Conservation (phyloP, 331 rosid species). For the Pyrus hybrid region DNA sequence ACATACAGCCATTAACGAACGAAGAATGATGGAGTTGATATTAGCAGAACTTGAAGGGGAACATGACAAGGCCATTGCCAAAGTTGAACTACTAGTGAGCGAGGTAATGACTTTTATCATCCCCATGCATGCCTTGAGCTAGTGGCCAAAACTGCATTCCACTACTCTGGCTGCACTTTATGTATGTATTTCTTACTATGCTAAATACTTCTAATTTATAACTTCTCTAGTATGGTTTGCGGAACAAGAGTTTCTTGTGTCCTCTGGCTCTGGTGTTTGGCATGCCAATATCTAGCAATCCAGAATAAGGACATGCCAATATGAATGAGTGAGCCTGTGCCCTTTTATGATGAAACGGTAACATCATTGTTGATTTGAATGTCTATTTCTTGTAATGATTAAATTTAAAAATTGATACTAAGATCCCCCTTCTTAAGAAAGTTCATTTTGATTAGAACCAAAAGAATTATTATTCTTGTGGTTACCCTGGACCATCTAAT, state of each 20-base stretch:
- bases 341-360: too few species aligned
- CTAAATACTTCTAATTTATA: neutral
- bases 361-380: too few species aligned
- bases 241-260: neutral
- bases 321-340: too few species aligned
- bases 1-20: constrained; percentile 45
- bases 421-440: neutral
- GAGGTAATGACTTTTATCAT: constrained; percentile 36
- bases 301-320: too few species aligned
- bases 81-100: constrained; percentile 46
- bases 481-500: neutral
- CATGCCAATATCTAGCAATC: too few species aligned
- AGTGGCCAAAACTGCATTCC: neutral
- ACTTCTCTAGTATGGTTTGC: neutral
- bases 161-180: neutral
- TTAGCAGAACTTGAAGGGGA: constrained; percentile 65
- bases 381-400: too few species aligned
- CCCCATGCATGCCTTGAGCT: neutral
- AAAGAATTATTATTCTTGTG: neutral
- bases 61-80: constrained; percentile 54
- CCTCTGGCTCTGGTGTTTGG: too few species aligned
- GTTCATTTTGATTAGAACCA: neutral
- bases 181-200: neutral
- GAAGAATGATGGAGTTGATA: constrained; percentile 52
- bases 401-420: neutral